phyloP scores from a whole-genome alignment of 176 grass and related monocot species.

The Eragrostis curvula region DNA sequence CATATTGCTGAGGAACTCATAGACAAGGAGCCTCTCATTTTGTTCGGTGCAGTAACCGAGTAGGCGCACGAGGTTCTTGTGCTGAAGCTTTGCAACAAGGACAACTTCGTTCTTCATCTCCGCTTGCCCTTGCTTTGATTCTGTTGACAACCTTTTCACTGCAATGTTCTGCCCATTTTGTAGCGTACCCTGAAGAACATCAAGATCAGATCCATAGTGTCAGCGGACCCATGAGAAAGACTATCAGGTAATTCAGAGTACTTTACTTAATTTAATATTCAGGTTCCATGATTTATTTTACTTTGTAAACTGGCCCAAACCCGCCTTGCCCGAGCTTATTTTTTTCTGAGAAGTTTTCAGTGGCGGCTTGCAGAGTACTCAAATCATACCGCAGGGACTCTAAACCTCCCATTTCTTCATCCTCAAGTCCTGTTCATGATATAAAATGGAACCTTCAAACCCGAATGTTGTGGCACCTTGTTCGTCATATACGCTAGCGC shows the following conservation, averaged over 20 bases:
- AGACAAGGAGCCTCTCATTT: conserved; percentile 58
- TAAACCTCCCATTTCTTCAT: conserved; percentile 25
- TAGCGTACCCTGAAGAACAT: conserved; percentile 39
- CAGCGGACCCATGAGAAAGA: too few relatives aligned
- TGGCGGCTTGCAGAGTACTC: conserved; percentile 39
- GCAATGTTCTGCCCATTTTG: conserved; percentile 51
- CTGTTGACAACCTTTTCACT: conserved; percentile 54
- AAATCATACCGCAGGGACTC: conserved; percentile 46
- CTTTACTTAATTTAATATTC: neutral
- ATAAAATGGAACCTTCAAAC: neutral
- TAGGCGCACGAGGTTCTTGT: conserved; percentile 60
- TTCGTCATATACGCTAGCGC: too few relatives aligned
- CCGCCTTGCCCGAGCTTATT: conserved; percentile 65
- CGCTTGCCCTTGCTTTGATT: conserved; percentile 41
- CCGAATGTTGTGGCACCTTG: too few relatives aligned
- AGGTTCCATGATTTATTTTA: neutral
- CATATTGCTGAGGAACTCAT: conserved; percentile 53
- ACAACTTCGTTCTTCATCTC: conserved; percentile 55
- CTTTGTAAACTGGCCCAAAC: conserved; percentile 70
- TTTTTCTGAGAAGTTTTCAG: conserved; percentile 54
- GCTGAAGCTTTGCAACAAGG: conserved; percentile 61
- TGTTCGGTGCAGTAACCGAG: conserved; percentile 54
- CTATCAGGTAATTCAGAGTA: too few relatives aligned
- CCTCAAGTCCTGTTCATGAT: neutral
- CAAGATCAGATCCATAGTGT: neutral